phyloP scores from a whole-genome alignment of 1,284 basidiomycete species.

The Waitea zeae region DNA sequence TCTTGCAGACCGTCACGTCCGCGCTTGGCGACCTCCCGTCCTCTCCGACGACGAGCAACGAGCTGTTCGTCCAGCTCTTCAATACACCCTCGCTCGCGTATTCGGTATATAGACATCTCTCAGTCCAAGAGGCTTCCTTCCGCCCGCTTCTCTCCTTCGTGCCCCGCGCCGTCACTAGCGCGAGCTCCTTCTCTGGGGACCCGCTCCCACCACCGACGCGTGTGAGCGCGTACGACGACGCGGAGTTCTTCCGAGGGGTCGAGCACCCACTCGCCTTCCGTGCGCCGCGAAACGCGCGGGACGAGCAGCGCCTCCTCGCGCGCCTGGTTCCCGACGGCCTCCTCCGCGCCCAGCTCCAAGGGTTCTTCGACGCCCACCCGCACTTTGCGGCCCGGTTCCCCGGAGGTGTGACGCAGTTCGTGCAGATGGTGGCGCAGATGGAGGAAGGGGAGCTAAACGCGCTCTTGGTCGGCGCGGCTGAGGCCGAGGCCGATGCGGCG shows the following conservation, averaged over 20 bases:
- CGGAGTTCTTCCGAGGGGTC: slow-evolving; percentile 49
- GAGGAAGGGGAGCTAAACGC: background rate
- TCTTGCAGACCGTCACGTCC: slow-evolving; percentile 33
- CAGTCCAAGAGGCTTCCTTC: slow-evolving; percentile 49
- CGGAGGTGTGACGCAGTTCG: slow-evolving; percentile 46
- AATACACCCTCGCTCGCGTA: slow-evolving; percentile 19
- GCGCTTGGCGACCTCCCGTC: slow-evolving; percentile 18
- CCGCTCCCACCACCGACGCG: slow-evolving; percentile 56
- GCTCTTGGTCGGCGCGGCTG: background rate
- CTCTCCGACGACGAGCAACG: slow-evolving; percentile 17
- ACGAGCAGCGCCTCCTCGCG: slow-evolving; percentile 31
- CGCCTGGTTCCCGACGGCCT: slow-evolving; percentile 37
- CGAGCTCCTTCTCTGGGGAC: slow-evolving; percentile 56
- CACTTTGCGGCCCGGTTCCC: slow-evolving; percentile 36
- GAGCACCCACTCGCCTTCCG: no score
- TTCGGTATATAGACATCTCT: slow-evolving; percentile 57
- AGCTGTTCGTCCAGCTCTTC: slow-evolving; percentile 27
- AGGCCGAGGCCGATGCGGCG: no score
- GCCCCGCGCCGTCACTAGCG: slow-evolving; percentile 30
- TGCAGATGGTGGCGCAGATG: slow-evolving; percentile 30
- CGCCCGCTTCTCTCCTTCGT: slow-evolving; percentile 53
- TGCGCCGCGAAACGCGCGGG: slow-evolving; percentile 19
- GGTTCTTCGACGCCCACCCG: slow-evolving; percentile 33
- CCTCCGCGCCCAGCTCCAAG: slow-evolving; percentile 39
- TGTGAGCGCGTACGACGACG: slow-evolving; percentile 42